Percentiles rank a stretch among this genome's conserved stretches.
Conservation (phyloP, 768 basidiomycete genomes). For the Lactarius sanguifluus region DNA sequence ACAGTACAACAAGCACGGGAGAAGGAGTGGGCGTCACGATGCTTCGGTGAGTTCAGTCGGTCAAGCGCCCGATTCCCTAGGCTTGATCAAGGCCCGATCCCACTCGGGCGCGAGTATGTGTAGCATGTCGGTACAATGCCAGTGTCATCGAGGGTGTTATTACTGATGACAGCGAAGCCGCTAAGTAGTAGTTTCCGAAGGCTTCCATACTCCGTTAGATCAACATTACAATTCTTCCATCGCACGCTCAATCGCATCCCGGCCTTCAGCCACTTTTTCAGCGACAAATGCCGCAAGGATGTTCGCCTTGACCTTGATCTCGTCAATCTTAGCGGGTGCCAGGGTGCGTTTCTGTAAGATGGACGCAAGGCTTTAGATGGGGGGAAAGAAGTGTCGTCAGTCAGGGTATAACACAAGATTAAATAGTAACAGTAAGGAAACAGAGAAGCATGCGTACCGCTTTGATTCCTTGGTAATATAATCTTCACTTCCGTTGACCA, state of each 20-base stretch:
- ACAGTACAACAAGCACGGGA: too few species aligned
- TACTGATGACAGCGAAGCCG: too few species aligned
- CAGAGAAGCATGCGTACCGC: constrained; percentile 51
- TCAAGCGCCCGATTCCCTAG: too few species aligned
- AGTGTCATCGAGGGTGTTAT: too few species aligned
- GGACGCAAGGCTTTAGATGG: constrained; percentile 55
- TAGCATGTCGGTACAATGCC: too few species aligned
- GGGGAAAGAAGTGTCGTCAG: constrained; percentile 25
- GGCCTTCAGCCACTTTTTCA: constrained; percentile 36
- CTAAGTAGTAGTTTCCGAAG: too few species aligned
- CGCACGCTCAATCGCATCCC: constrained; percentile 31
- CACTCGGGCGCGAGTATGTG: too few species aligned
- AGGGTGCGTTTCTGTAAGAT: constrained; percentile 81
- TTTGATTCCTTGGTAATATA: constrained; percentile 86
- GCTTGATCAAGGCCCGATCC: too few species aligned
- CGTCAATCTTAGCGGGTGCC: constrained; percentile 78
- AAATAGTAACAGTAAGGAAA: background rate
- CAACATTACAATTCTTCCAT: constrained; percentile 29
- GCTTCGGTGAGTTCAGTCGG: too few species aligned
- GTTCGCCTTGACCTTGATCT: constrained; percentile 91
- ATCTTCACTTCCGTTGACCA: constrained; percentile 62
- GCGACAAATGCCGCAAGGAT: constrained; percentile 64
- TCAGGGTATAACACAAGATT: constrained; percentile 26
- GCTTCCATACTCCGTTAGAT: too few species aligned
- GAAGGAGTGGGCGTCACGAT: too few species aligned